Evolutionary conservation across 2,329 filamentous ascomycete species (phyloP).

Genomic region (Botrytis squamosa): DNA sequence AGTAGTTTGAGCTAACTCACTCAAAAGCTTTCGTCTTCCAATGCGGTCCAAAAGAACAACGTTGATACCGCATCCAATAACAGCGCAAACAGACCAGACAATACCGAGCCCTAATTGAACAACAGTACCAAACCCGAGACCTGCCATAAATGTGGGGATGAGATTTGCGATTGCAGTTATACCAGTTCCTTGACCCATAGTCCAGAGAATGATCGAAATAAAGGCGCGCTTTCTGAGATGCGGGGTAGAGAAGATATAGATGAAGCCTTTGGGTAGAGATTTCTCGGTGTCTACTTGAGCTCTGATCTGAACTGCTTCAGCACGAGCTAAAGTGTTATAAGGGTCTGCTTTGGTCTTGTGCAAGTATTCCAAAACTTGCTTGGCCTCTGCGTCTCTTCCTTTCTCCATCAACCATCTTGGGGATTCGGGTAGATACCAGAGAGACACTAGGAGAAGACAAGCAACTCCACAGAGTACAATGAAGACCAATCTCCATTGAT

Average conservation of each 20-base stretch:
- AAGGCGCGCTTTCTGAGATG: constrained; percentile 15
- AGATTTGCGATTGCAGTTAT: constrained; percentile 16
- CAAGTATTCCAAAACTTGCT: constrained; percentile 26
- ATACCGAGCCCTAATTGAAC: constrained; percentile 1
- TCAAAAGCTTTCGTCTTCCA: constrained; percentile 9
- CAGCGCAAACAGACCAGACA: constrained; percentile 6
- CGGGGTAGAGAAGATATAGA: constrained; percentile 14
- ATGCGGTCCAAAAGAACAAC: constrained; percentile 13
- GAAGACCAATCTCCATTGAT: constrained; percentile 17
- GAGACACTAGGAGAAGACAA: constrained; percentile 29
- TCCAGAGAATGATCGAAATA: constrained; percentile 11
- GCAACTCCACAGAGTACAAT: constrained; percentile 8
- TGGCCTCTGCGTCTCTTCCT: constrained; percentile 23
- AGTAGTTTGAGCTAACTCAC: background rate
- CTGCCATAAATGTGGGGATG: constrained; percentile 13
- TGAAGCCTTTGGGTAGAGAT: constrained; percentile 15
- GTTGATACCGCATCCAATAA: constrained; percentile 9
- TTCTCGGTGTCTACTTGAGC: constrained; percentile 10
- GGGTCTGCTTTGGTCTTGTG: constrained; percentile 10
- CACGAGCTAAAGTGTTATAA: constrained; percentile 6
- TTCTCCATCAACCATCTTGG: constrained; percentile 47
- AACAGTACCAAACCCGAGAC: constrained; percentile 14
- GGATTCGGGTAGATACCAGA: constrained; percentile 68
- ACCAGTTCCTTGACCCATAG: constrained; percentile 14
- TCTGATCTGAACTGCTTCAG: constrained; percentile 9